Evolutionary conservation across 2,329 filamentous ascomycete genomes (phyloP), one percentile per base, ranked within the genome.

Genomic region (Alternaria panax): DNA sequence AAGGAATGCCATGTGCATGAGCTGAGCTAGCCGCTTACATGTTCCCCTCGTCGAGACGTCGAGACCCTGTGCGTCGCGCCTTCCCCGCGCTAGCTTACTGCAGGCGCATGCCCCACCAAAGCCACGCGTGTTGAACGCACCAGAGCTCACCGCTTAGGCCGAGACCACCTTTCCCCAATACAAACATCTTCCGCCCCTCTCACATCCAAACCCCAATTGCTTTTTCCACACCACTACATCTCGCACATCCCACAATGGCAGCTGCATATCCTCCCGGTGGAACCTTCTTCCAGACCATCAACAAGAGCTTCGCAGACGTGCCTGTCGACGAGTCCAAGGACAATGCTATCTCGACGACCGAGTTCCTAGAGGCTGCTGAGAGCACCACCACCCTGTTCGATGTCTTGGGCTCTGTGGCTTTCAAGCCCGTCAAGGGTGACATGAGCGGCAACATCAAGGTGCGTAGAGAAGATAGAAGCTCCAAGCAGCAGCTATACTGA

Each of bases 291-390:
- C 88, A 96, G 77, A 91, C 89, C 70, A 85, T 96, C 80, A 91
- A 91, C 83, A 86, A 86, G 78, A 94, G 91, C 72, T 99, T 97
- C 82, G 84, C 86, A 65, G 87, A 94, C 70, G 94, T 98, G 54
- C 89, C 91, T 14, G 80, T 97, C 71, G 87, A 92, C 72, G 83
- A 85, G 63, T 84, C 85, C 68, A 90, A 91, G 69, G 89, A 88
- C 80, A 90, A 92, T 82, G 90, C 88, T 62, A 88, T 98, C 73
- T 82, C 87, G 54, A 98, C 95, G 46, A 87, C 86, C 58, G 88
- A 96, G 78, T 99, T 98, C 81, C 90, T 98, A 65, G 91, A 96
- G 67, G 95, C 95, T 58, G 87, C 92, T 53, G 93, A 97, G 85
- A 89, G 91, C 57, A 82, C 98, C 78, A 91, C 90, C 53, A 91